These are phyloP conservation scores for Lonicera japonica DNA, from an alignment of 129 eudicot species.

Conservation along the genomic window DNA sequence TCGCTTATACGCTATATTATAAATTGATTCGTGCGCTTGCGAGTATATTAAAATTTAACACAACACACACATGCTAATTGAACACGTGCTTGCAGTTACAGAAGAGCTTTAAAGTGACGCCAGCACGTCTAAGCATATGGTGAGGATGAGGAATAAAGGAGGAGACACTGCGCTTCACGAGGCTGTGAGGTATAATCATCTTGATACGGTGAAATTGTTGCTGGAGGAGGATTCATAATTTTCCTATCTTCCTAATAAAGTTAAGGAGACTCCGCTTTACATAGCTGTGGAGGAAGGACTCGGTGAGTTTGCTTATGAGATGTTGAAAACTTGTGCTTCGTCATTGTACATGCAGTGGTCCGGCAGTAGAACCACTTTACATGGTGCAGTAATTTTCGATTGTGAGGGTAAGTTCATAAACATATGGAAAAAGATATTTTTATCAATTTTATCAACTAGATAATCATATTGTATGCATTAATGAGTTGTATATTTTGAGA, in stretches of 20 bases:
- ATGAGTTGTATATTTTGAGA: no score
- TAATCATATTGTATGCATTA: no score
- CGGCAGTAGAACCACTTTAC: slow-evolving; percentile 22
- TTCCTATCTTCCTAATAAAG: slow-evolving; percentile 4
- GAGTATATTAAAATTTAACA: no score
- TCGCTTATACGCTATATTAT: no score
- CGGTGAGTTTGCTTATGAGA: not conserved
- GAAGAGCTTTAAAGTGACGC: not conserved
- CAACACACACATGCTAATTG: slow-evolving; percentile 8
- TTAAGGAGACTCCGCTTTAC: slow-evolving; percentile 24
- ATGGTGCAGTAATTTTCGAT: slow-evolving; percentile 12
- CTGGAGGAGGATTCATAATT: slow-evolving; percentile 6
- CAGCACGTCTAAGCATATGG: not conserved
- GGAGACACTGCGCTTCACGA: slow-evolving; percentile 25
- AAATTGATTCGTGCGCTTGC: no score
- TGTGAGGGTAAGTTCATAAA: not conserved
- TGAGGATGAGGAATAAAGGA: slow-evolving; percentile 5
- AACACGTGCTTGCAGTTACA: not conserved
- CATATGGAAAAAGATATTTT: no score
- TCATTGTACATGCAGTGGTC: slow-evolving; percentile 12
- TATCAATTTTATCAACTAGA: no score
- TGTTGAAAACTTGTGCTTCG: not conserved
- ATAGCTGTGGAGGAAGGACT: slow-evolving; percentile 17
- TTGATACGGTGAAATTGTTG: slow-evolving; percentile 5
- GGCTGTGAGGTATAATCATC: slow-evolving; percentile 9